Evolutionary conservation across 2,329 filamentous ascomycete species (phyloP), one percentile per base, ranked within the genome.

Genomic region (Ceratocystiopsis brevicomis): DNA sequence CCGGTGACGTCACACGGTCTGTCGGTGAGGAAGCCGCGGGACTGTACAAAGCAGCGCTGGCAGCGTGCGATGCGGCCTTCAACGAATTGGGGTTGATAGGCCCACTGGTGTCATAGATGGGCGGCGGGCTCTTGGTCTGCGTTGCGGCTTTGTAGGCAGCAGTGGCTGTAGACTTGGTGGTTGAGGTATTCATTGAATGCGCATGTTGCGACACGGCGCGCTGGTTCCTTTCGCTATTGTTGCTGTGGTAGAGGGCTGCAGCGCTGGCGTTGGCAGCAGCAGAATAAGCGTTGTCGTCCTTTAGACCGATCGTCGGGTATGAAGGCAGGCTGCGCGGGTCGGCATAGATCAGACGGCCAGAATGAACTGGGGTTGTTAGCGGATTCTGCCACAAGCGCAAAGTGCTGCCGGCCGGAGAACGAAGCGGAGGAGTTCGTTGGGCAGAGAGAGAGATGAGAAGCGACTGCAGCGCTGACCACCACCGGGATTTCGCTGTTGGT

Each of bases 241-340:
- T 30, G 6, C 25, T 30, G 10, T 30, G 6, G 8, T 30, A 30
- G 10, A 30, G 25, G 8, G 25, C 25, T 6, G 25, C 25, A 30
- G 25, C 25, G 25, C 25, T 30, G 25, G 25, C 25, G 10, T 11
- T 11, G 10, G 25, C 25, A 30, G 25, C 25, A 30, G 25, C 25
- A 11, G 25, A 30, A 10, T 4, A 30, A 2, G 25, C 25, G 25
- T 30, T 30, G 6, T 69, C 64, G 38, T 65, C 52, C 43, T 57
- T 61, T 45, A 84, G 66, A 35, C 81, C 79, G 45, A 67, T 57
- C 11, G 78, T 76, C 13, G 83, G 81, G 53, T 70, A 88, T 53
- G 78, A 81, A 35, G 83, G 83, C 18, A 90, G 69, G 52, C 82
- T 76, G 54, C 75, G 67, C 38, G 81, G 73, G 53, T 73, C 70